These are phyloP conservation scores for Penicillium ochrochloron DNA, from an alignment of 495 filamentous ascomycete species.

Conservation along the genomic window DNA sequence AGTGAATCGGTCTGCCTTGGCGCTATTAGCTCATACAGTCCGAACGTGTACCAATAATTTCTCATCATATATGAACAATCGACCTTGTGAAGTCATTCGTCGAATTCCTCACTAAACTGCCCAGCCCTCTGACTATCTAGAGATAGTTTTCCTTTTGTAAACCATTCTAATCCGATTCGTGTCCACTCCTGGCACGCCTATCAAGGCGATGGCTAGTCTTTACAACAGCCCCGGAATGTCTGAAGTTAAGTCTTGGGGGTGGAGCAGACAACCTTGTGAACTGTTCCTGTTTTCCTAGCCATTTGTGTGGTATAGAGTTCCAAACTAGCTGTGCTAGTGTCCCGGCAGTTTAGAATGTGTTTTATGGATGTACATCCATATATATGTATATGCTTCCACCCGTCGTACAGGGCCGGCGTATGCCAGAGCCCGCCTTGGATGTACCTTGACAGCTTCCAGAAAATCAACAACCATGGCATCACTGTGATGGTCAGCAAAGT, in stretches of 20 bases:
- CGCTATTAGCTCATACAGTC: conserved; percentile 7
- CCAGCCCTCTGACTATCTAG: background rate
- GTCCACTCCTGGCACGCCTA: too few species aligned
- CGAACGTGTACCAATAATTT: conserved; percentile 27
- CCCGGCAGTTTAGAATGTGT: conserved; percentile 14
- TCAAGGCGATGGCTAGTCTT: conserved; percentile 12
- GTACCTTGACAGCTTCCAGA: too few species aligned
- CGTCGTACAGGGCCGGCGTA: background rate
- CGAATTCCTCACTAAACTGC: background rate
- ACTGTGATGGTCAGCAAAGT: too few species aligned
- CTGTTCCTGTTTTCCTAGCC: background rate
- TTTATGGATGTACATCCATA: too few species aligned
- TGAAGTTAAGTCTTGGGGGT: background rate
- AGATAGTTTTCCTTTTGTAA: background rate
- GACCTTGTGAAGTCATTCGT: background rate
- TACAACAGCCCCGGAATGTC: conserved; percentile 8
- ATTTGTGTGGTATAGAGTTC: too few species aligned
- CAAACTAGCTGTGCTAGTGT: conserved; percentile 12
- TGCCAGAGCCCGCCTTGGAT: too few species aligned
- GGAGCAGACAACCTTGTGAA: background rate
- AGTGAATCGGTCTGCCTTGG: conserved; percentile 6
- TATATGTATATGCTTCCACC: conserved; percentile 13
- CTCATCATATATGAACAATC: conserved; percentile 21
- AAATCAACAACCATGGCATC: too few species aligned
- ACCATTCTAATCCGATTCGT: background rate